phyloP scores from a whole-genome alignment of 805 yeast species.

The Pichia eremophila region DNA sequence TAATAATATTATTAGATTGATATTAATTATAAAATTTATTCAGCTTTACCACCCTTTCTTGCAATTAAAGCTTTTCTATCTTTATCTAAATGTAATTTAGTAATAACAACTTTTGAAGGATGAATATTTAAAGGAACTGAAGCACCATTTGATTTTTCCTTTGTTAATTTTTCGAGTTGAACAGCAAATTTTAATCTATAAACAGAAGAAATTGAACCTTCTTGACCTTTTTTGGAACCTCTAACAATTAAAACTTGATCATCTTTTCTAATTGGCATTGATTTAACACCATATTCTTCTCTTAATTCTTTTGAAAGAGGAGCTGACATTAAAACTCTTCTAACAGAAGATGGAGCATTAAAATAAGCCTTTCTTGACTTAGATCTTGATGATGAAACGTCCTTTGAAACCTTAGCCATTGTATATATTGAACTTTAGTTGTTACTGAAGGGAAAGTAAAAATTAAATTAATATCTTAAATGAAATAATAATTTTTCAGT shows the following conservation, averaged over 20 bases:
- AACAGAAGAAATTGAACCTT: conserved; percentile 94
- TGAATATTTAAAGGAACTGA: conserved; percentile 94
- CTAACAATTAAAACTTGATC: conserved; percentile 94
- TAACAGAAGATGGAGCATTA: conserved; percentile 92
- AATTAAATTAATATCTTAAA: too few species aligned
- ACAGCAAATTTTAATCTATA: conserved; percentile 98
- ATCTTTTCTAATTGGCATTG: conserved; percentile 96
- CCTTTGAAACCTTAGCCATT: conserved; percentile 30
- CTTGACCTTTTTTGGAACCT: conserved; percentile 99
- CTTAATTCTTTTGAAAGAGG: conserved; percentile 98
- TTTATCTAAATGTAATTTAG: conserved; percentile 96
- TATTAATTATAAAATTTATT: conserved; percentile 40
- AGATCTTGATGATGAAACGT: conserved; percentile 99
- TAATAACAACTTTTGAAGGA: conserved; percentile 98
- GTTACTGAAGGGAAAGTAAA: too few species aligned
- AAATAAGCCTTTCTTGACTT: conserved; percentile 99
- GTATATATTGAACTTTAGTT: conserved; percentile 8
- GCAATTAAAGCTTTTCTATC: conserved; percentile 96
- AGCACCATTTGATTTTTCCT: conserved; percentile 97
- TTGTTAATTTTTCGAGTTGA: conserved; percentile 94
- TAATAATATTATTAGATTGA: too few species aligned
- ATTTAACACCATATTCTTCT: conserved; percentile 90
- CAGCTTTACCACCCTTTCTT: conserved; percentile 97
- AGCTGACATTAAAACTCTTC: conserved; percentile 94
- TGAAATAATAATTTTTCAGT: too few species aligned